Base-by-base conservation (phyloP, 495 filamentous ascomycete species). In the Penicilliopsis zonata region DNA sequence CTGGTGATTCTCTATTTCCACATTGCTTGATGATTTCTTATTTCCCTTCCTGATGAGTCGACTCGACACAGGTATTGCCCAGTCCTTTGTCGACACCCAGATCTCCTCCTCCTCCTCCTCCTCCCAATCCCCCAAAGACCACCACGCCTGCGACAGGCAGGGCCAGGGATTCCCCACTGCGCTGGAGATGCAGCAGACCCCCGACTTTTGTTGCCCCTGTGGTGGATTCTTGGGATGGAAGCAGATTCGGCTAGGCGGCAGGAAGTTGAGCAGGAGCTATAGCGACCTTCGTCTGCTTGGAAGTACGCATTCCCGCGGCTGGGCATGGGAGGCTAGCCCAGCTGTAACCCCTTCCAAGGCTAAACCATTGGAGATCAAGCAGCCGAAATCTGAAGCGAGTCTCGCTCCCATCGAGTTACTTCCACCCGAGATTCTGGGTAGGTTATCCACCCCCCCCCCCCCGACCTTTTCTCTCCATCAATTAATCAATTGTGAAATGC, bases 161-260 rank as follows among this genome's bases (percentile, higher is more conserved):
- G n/a, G n/a, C n/a, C 36, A 50, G 27, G 65, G 69, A 19, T 68
- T 68, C 30, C 57, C 53, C 8, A 41, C 46, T 12, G 28, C 23
- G 18, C 40, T 36, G 29, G 55, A 44, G 19, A 61, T 56, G 51
- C 61, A 58, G 42, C 62, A 47, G 46, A 61, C 59, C 44, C 73
- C 52, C 41, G 69, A 64, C 30, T 81, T 74, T 45, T 80, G 77
- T 59, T 78, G 76, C 43, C 80, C 77, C 5, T 80, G 78, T 44
- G 75, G 80, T 40, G 67, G 69, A 37, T 82, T 81, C 41, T 55
- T 69, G 37, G 78, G 77, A 26, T 82, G 78, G 79, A 84, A 80
- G 57, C 67, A 73, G 46, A 78, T 82, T 42, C 65, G 67, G 22
- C 57, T 80, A 21, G 67, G 67, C 30, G 78, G 78, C 8, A 75